These are phyloP conservation scores for Bocquillonia castaneifolia DNA, from an alignment of 441 rosid genomes.

Conservation along the genomic window DNA sequence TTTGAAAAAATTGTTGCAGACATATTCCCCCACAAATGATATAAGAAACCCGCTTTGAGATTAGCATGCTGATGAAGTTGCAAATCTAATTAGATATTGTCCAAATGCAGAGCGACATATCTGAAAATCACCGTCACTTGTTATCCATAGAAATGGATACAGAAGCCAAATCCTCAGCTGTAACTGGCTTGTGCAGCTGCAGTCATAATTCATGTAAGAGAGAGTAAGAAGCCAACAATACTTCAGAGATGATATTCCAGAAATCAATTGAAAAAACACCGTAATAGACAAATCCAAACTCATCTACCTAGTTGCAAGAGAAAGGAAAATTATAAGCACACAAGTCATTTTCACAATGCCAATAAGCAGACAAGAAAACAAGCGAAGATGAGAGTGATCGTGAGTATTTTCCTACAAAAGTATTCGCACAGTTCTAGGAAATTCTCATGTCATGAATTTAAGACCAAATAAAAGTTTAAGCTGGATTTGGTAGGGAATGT, in stretches of 20 bases:
- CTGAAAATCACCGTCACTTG: conserved; percentile 6
- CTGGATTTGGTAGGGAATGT: no score
- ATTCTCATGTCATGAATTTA: no score
- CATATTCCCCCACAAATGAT: no score
- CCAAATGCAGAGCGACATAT: neutral
- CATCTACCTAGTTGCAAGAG: neutral
- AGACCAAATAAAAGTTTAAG: no score
- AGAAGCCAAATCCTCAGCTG: conserved; percentile 54
- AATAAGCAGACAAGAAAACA: no score
- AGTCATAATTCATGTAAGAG: conserved; percentile 21
- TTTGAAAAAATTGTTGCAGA: no score
- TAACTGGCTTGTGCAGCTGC: conserved; percentile 81
- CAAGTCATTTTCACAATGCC: no score
- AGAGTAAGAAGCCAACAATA: neutral
- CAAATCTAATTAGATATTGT: neutral
- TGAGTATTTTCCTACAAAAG: no score
- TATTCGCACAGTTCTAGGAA: no score
- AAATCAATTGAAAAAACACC: neutral
- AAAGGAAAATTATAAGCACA: neutral
- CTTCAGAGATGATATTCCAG: no score
- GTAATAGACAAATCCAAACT: neutral
- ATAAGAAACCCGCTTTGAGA: neutral
- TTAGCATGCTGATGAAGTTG: neutral
- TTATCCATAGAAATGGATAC: conserved; percentile 29
- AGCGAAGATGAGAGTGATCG: no score